phyloP scores from a whole-genome alignment of 345 rosid genomes.

The Clarkia xantiana region DNA sequence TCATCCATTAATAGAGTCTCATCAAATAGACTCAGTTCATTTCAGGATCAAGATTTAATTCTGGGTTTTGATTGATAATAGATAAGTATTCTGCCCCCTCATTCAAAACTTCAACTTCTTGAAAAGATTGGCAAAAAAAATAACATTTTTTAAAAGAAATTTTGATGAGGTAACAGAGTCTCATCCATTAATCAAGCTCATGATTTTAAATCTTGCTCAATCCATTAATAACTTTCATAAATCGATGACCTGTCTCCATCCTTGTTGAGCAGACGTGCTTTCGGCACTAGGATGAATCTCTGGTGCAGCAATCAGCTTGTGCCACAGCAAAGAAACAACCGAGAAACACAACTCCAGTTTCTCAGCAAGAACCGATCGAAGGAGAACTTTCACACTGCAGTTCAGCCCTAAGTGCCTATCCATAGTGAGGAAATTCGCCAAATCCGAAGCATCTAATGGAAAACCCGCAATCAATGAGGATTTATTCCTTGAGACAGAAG shows the following conservation, averaged over 20 bases:
- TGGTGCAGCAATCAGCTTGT: constrained; percentile 76
- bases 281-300: constrained; percentile 80
- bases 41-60: too few relatives aligned
- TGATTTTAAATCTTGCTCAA: too few relatives aligned
- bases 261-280: constrained; percentile 97
- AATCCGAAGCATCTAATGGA: constrained; percentile 82
- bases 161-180: too few relatives aligned
- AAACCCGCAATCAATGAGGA: constrained; percentile 41
- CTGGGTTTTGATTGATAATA: too few relatives aligned
- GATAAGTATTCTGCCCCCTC: too few relatives aligned
- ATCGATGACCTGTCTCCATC: constrained; percentile 89
- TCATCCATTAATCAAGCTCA: too few relatives aligned
- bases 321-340: constrained; percentile 89
- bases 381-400: constrained; percentile 66
- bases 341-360: constrained; percentile 91
- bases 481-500: constrained; percentile 28
- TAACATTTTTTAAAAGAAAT: too few relatives aligned
- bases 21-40: too few relatives aligned
- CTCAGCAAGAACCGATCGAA: constrained; percentile 74
- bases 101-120: too few relatives aligned
- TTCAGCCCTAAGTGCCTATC: constrained; percentile 81
- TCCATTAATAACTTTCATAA: constrained; percentile 1
- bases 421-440: constrained; percentile 85
- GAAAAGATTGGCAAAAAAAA: too few relatives aligned
- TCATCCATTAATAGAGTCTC: too few relatives aligned